A percentile compares a stretch with the other conserved stretches of the same genome.
Evolutionary conservation across 1,284 basidiomycete genomes (phyloP).

Genomic region (Malassezia equina): DNA sequence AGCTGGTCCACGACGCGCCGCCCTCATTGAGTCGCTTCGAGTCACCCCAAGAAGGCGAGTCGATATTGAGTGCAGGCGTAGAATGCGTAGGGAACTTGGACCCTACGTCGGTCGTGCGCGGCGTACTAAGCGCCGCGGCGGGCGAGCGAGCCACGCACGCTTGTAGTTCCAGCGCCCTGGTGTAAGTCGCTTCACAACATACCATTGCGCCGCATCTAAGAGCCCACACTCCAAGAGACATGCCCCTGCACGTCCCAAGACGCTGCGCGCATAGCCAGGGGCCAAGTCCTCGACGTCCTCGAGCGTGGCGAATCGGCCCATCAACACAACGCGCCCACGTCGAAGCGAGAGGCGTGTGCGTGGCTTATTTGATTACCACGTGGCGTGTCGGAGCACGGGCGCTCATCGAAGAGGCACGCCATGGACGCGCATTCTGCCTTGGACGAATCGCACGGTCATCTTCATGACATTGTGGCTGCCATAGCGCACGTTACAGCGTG

Average conservation of each 20-base stretch:
- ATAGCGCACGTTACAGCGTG: not conserved
- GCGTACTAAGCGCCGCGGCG: not conserved
- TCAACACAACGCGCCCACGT: not conserved
- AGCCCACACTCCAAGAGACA: conserved; percentile 12
- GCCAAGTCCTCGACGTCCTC: conserved; percentile 10
- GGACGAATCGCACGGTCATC: not conserved
- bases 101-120: not conserved
- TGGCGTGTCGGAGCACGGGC: not conserved
- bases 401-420: not conserved
- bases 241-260: conserved; percentile 2
- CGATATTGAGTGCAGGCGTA: conserved; percentile 32
- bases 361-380: not conserved
- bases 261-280: not conserved
- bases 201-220: conserved; percentile 14
- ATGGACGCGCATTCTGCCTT: not conserved
- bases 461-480: not conserved
- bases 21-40: not conserved
- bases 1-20: conserved; percentile 21
- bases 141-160: conserved; percentile 19
- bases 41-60: conserved; percentile 6
- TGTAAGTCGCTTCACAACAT: not conserved
- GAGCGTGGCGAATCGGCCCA: conserved; percentile 10
- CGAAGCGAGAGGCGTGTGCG: not conserved
- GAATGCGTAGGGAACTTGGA: conserved; percentile 32
- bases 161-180: conserved; percentile 33